Base-by-base conservation (phyloP, 306 rosid genomes). In the Quercus berberidifolia region DNA sequence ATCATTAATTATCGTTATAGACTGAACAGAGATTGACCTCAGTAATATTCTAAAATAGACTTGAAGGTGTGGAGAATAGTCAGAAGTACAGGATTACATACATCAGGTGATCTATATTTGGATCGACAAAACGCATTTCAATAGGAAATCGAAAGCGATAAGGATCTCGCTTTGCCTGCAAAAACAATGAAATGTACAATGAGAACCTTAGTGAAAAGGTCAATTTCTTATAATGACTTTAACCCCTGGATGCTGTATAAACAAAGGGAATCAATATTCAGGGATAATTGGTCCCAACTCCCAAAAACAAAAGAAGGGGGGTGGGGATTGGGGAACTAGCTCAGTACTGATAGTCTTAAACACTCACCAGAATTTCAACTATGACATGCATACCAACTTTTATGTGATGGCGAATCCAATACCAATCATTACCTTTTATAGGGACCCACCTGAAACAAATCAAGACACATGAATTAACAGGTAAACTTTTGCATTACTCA, bases 401-500 rank as follows among this genome's bases (percentile, higher is more conserved):
- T 80, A 95, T 90, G 88, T 95, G 98, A 83, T 95, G 99, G 55
- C 99, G 99, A 77, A 93, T 89, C 99, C 99, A 95, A 85, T 67
- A 95, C 99, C 99, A 95, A 79, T 95, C 99, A 80, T 95, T 95
- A 78, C 83, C 83, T 80, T 93, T 93, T 80, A 95, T 95, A 57
- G 98, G 99, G 74, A 95, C 94, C 98, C 91, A 95, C 90, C 99
- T 95, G 86, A 70, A 86, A 84, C 76, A 86, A 74, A 85, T 84
- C 65, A 83, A 21, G 28, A 77, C 74, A 52, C 65, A 83, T 78
- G 79, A 89, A 69, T 75, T 75, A 76, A 75, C 79, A 8, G 43
- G 80, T 68, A 74, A 76, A 74, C 54, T 80, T 19, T 74, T 8
- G 57, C 71, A 79, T 58, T 54, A 54, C 14, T 23, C 17, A 49